Conservation (phyloP, 768 basidiomycete genomes). For the Lepiota brunneoincarnata region DNA sequence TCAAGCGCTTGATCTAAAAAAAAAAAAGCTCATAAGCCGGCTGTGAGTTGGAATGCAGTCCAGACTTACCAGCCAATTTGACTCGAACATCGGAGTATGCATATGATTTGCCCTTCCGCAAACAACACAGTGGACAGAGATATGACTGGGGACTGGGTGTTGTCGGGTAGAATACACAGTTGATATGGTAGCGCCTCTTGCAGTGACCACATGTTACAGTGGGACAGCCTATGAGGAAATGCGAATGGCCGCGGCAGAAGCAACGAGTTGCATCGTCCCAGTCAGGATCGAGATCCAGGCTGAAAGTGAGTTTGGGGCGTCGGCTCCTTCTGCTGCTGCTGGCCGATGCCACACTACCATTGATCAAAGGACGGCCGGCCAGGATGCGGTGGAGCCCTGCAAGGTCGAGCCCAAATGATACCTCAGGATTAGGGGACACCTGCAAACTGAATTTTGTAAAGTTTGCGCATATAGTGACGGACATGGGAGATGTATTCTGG, state of each 20-base stretch:
- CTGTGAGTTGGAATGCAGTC: conserved; percentile 14
- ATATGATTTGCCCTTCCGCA: conserved; percentile 71
- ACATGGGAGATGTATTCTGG: conserved; percentile 78
- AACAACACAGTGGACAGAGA: conserved; percentile 77
- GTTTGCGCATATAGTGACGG: conserved; percentile 87
- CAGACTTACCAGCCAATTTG: conserved; percentile 42
- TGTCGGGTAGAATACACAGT: conserved; percentile 70
- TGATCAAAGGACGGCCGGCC: conserved; percentile 52
- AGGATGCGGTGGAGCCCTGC: conserved; percentile 81
- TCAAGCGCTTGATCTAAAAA: conserved; percentile 17
- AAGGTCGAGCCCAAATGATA: conserved; percentile 80
- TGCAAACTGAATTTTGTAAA: conserved; percentile 88
- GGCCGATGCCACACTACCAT: neutral
- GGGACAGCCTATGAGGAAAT: conserved; percentile 57
- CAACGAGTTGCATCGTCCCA: conserved; percentile 77
- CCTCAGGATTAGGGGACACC: conserved; percentile 78
- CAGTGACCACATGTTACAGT: conserved; percentile 68
- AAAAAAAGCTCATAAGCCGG: conserved; percentile 13
- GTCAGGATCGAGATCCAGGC: conserved; percentile 72
- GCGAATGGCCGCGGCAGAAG: conserved; percentile 71
- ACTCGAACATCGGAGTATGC: conserved; percentile 77
- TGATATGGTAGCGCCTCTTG: conserved; percentile 63
- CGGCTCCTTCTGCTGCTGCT: conserved; percentile 48
- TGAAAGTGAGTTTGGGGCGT: conserved; percentile 63
- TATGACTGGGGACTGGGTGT: conserved; percentile 22